Evolutionary conservation across 371 early-diverging fungal species (phyloP).

Genomic region (Rhizomucor pusillus): DNA sequence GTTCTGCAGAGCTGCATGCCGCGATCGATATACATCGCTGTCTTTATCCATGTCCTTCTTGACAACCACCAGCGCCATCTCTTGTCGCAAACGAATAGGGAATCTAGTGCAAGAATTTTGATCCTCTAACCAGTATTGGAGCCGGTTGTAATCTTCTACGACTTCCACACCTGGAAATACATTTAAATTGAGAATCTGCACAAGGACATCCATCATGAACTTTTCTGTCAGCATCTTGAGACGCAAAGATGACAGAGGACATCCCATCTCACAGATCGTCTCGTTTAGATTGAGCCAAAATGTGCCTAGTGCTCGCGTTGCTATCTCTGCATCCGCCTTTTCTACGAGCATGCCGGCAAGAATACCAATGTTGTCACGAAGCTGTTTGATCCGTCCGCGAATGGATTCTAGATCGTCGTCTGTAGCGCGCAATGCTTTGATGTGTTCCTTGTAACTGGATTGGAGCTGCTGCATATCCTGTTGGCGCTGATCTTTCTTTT

Average conservation of each 20-base stretch:
- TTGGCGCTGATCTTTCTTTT: slow-evolving; percentile 21
- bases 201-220: slow-evolving; percentile 50
- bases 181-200: slow-evolving; percentile 37
- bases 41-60: slow-evolving; percentile 15
- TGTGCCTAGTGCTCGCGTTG: slow-evolving; percentile 25
- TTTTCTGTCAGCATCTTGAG: slow-evolving; percentile 44
- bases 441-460: slow-evolving; percentile 29
- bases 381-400: slow-evolving; percentile 11
- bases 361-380: slow-evolving; percentile 21
- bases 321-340: slow-evolving; percentile 19
- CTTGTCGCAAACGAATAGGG: slow-evolving; percentile 37
- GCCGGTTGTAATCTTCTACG: slow-evolving; percentile 15
- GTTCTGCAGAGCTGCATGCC: slow-evolving; percentile 22
- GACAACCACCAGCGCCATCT: slow-evolving; percentile 24
- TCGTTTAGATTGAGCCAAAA: slow-evolving; percentile 43
- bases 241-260: slow-evolving; percentile 19
- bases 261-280: slow-evolving; percentile 28
- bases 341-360: slow-evolving; percentile 25
- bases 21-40: slow-evolving; percentile 24
- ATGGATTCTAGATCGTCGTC: slow-evolving; percentile 32
- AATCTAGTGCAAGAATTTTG: slow-evolving; percentile 15
- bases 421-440: slow-evolving; percentile 34
- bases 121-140: slow-evolving; percentile 16
- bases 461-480: slow-evolving; percentile 20
- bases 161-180: slow-evolving; percentile 25